Conservation (phyloP, 106 monocot genomes). For the Dactylorhiza incarnata region DNA sequence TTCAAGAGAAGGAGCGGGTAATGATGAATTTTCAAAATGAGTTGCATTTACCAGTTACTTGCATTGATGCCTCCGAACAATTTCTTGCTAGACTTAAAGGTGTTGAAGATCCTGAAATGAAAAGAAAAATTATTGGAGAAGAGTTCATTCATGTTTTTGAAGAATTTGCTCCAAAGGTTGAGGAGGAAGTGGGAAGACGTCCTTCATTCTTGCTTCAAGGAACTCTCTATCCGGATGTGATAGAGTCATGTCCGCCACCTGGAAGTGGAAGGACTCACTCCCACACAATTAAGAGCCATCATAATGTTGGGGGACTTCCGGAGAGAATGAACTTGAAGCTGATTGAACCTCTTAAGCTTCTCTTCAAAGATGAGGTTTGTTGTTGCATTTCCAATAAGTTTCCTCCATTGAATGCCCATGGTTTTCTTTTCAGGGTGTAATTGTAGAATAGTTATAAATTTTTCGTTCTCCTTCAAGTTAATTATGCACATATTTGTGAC, state of each 20-base stretch:
- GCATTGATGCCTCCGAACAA: slow-evolving; percentile 74
- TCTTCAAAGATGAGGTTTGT: slow-evolving; percentile 86
- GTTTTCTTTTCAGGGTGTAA: background rate
- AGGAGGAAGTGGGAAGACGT: slow-evolving; percentile 49
- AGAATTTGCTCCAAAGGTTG: slow-evolving; percentile 74
- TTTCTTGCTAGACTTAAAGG: slow-evolving; percentile 86
- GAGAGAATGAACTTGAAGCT: slow-evolving; percentile 91
- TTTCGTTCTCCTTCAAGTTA: background rate
- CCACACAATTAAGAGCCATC: slow-evolving; percentile 97
- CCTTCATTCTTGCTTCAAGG: slow-evolving; percentile 84
- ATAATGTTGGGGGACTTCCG: slow-evolving; percentile 98
- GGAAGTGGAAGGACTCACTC: slow-evolving; percentile 93
- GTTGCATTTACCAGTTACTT: slow-evolving; percentile 90
- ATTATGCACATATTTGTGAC: background rate
- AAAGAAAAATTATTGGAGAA: slow-evolving; percentile 90
- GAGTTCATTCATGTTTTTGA: slow-evolving; percentile 91
- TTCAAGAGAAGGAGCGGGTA: slow-evolving; percentile 84
- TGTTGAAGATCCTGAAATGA: slow-evolving; percentile 80
- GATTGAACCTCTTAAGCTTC: slow-evolving; percentile 91
- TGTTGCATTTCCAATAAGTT: background rate
- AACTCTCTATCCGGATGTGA: slow-evolving; percentile 96
- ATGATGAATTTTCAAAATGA: slow-evolving; percentile 86
- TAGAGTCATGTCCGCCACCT: slow-evolving; percentile 95
- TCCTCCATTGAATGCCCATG: background rate
- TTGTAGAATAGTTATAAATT: background rate